A percentile compares a stretch with the other conserved stretches of the same genome.
These are phyloP conservation scores for Cyberlindnera suaveolens DNA, from an alignment of 805 yeast species.

Conservation along the genomic window DNA sequence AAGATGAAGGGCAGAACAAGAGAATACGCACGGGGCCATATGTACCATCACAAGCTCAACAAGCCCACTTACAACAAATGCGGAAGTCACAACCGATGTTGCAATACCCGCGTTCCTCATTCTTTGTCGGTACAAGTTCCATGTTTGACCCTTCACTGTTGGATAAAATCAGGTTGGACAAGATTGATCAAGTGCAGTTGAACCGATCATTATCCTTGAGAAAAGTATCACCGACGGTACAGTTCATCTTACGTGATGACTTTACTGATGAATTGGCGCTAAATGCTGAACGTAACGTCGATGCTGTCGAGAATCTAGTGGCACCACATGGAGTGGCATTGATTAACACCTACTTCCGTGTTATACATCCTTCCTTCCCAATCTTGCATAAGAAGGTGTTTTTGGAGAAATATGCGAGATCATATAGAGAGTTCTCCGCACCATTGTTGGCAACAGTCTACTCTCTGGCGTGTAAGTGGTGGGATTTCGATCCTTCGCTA, in stretches of 20 bases:
- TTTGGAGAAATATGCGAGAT: constrained; percentile 81
- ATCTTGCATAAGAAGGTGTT: constrained; percentile 87
- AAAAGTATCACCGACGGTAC: constrained; percentile 69
- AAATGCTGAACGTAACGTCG: constrained; percentile 70
- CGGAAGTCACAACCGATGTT: constrained; percentile 33
- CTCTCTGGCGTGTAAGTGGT: constrained; percentile 84
- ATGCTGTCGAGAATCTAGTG: constrained; percentile 75
- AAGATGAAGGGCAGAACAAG: constrained; percentile 6
- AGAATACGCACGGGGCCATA: constrained; percentile 3
- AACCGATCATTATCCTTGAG: constrained; percentile 62
- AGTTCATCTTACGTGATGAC: constrained; percentile 78
- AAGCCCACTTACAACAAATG: constrained; percentile 9
- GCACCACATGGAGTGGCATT: constrained; percentile 89
- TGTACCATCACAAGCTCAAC: constrained; percentile 5
- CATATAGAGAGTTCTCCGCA: constrained; percentile 88
- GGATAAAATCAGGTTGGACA: constrained; percentile 56
- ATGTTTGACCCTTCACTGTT: constrained; percentile 69
- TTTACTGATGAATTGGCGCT: constrained; percentile 63
- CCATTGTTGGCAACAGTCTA: constrained; percentile 89
- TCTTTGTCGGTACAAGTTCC: constrained; percentile 85
- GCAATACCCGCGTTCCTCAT: constrained; percentile 86
- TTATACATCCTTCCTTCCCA: constrained; percentile 89
- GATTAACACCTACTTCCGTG: constrained; percentile 74
- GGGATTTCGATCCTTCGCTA: constrained; percentile 70
- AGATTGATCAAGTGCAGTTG: constrained; percentile 75